These are phyloP conservation scores for Sporothrix globosa DNA, from an alignment of 2,329 filamentous ascomycete genomes.

Conservation along the genomic window DNA sequence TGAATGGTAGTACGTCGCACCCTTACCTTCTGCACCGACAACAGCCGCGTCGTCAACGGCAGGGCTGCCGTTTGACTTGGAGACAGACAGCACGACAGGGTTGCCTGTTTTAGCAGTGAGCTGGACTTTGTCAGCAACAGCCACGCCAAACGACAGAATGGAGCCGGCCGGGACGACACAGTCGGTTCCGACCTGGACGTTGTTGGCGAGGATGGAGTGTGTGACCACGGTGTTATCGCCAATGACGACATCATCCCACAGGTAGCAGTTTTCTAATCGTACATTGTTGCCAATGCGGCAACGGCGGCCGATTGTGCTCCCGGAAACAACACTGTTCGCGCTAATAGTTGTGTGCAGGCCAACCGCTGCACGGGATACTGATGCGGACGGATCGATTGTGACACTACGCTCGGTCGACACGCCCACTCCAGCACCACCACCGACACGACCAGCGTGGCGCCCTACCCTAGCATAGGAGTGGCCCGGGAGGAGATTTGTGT, in stretches of 20 bases:
- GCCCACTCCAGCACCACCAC: slow-evolving; percentile 43
- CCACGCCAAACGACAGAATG: slow-evolving; percentile 78
- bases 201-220: slow-evolving; percentile 75
- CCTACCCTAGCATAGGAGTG: slow-evolving; percentile 75
- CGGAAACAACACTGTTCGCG: slow-evolving; percentile 68
- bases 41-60: slow-evolving; percentile 50
- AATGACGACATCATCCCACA: slow-evolving; percentile 84
- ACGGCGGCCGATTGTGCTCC: slow-evolving; percentile 79
- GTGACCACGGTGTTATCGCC: slow-evolving; percentile 73
- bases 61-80: slow-evolving; percentile 46
- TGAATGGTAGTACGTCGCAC: slow-evolving; percentile 48
- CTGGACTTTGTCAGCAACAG: slow-evolving; percentile 63
- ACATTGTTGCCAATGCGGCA: slow-evolving; percentile 89
- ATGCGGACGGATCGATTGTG: slow-evolving; percentile 70
- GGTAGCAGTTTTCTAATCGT: slow-evolving; percentile 74
- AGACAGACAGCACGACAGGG: slow-evolving; percentile 46
- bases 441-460: slow-evolving; percentile 44
- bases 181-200: slow-evolving; percentile 69
- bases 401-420: slow-evolving; percentile 81
- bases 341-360: slow-evolving; percentile 77
- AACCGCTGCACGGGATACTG: slow-evolving; percentile 72
- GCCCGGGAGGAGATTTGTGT: slow-evolving; percentile 78
- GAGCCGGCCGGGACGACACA: slow-evolving; percentile 72
- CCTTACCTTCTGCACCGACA: slow-evolving; percentile 56
- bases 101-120: slow-evolving; percentile 38